A percentile compares a stretch with the other conserved stretches of the same genome.
Evolutionary conservation across 495 filamentous ascomycete genomes (phyloP).

Genomic region (Apiosordaria backusii): DNA sequence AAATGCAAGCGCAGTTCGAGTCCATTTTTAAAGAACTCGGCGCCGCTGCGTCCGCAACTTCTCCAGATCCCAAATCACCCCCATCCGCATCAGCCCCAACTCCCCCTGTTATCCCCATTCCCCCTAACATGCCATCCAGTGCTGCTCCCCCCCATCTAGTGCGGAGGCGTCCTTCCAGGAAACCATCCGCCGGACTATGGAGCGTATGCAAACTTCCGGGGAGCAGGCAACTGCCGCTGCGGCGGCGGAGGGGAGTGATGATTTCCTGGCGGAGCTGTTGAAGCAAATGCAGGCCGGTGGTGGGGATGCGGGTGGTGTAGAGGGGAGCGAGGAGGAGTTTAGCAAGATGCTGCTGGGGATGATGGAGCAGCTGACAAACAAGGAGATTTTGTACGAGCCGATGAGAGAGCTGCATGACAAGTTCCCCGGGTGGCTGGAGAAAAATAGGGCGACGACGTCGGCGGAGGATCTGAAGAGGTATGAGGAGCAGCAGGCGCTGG

Average conservation of each 20-base stretch:
- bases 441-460: slow-evolving; percentile 61
- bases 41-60: slow-evolving; percentile 40
- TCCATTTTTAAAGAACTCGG: slow-evolving; percentile 76
- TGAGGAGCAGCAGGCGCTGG: slow-evolving; percentile 74
- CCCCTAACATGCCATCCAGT: not conserved
- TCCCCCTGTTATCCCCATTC: not conserved
- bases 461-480: slow-evolving; percentile 75
- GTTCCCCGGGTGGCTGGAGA: slow-evolving; percentile 81
- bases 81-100: slow-evolving; percentile 14
- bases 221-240: slow-evolving; percentile 78
- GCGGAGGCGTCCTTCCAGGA: slow-evolving; percentile 75
- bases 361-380: slow-evolving; percentile 98
- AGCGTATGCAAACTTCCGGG: slow-evolving; percentile 85
- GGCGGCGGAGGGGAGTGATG: slow-evolving; percentile 64
- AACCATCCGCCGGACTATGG: slow-evolving; percentile 85
- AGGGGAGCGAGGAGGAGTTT: slow-evolving; percentile 82
- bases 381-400: slow-evolving; percentile 96
- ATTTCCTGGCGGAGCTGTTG: slow-evolving; percentile 79
- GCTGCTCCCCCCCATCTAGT: slow-evolving; percentile 7
- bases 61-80: slow-evolving; percentile 21
- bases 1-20: slow-evolving; percentile 84
- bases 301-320: slow-evolving; percentile 54
- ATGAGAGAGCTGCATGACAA: slow-evolving; percentile 96
- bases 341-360: slow-evolving; percentile 90
- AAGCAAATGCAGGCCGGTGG: slow-evolving; percentile 66